Base-by-base conservation (phyloP, 768 basidiomycete genomes). In the Pulveroboletus sp. region DNA sequence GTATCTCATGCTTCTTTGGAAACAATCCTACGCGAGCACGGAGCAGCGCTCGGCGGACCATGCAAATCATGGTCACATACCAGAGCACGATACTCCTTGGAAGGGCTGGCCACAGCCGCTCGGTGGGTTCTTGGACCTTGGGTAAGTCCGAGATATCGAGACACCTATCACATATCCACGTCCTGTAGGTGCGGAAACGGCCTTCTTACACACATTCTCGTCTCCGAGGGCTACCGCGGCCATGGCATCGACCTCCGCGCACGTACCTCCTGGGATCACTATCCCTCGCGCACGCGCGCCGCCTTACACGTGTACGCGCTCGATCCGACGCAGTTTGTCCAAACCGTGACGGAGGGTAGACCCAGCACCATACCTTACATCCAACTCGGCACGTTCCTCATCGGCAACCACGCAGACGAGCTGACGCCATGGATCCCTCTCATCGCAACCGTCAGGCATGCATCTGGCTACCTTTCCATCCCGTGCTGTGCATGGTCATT, bases 391-490 rank as follows among this genome's bases (percentile, higher is more conserved):
- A 69, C 74, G 3, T 98, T 96, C 69, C 69, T 98, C 50, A 87
- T 98, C 43, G 93, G 89, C 8, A 97, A 97, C 70, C 95, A 98
- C 66, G 88, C 94, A 0, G 95, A 98, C 70, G 95, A 98, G 59
- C 74, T 98, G 15, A 94, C 94, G 21, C 95, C 95, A 0, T 98
- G 94, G 94, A 66, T 93, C 0, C 91, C 95, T 0, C 77, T 96
- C 1, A 71, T 96, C 6, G 79, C 93, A 0, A 82, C 85, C 1
- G 56, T 84, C 13, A 69, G 76, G 31, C 58, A 63, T 4, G 79
- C 83, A 0, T 78, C 82, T 0, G 89, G 87, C 5, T 89, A 88
- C 58, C 66, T 91, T 39, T 86, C 79, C 6, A 91, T 98, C 47
- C 95, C 95, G 0, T 97, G 95, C 63, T 97, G 94, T 68, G 71